These are phyloP conservation scores for Aureobasidium sp. DNA, from an alignment of 2,329 filamentous ascomycete species.

Conservation along the genomic window DNA sequence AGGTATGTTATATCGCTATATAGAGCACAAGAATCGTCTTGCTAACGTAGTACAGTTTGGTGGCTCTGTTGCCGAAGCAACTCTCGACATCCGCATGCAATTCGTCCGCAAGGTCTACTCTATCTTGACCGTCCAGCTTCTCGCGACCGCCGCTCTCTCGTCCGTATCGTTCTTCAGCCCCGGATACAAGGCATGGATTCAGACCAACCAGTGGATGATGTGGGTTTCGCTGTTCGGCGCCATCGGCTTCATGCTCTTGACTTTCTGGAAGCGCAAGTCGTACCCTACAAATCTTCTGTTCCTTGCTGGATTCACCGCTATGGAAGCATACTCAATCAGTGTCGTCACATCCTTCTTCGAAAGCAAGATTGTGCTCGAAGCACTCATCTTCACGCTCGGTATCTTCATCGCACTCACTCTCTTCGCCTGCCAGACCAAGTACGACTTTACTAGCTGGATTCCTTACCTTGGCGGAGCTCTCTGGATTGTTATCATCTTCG, in stretches of 20 bases:
- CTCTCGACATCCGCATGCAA: conserved; percentile 70
- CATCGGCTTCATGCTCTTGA: conserved; percentile 75
- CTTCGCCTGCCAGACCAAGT: conserved; percentile 95
- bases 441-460: conserved; percentile 97
- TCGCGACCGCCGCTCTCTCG: conserved; percentile 74
- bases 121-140: conserved; percentile 89
- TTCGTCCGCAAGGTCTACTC: conserved; percentile 60
- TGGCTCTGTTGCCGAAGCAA: conserved; percentile 85
- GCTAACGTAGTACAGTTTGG: conserved; percentile 56
- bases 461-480: conserved; percentile 87
- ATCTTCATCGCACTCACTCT: conserved; percentile 58
- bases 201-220: conserved; percentile 73
- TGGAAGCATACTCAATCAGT: conserved; percentile 89
- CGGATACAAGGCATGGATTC: conserved; percentile 79
- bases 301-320: conserved; percentile 77
- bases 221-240: conserved; percentile 79
- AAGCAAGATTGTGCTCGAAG: conserved; percentile 75
- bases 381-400: conserved; percentile 70
- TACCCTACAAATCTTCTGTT: conserved; percentile 94
- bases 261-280: conserved; percentile 84
- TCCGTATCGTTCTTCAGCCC: conserved; percentile 76
- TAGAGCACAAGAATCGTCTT: background rate
- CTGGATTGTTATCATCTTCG: conserved; percentile 85
- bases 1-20: conserved; percentile 42
- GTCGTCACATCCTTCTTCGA: conserved; percentile 91